phyloP scores from a whole-genome alignment of 164 flowering plant genomes.

The Macadamia tetraphylla region DNA sequence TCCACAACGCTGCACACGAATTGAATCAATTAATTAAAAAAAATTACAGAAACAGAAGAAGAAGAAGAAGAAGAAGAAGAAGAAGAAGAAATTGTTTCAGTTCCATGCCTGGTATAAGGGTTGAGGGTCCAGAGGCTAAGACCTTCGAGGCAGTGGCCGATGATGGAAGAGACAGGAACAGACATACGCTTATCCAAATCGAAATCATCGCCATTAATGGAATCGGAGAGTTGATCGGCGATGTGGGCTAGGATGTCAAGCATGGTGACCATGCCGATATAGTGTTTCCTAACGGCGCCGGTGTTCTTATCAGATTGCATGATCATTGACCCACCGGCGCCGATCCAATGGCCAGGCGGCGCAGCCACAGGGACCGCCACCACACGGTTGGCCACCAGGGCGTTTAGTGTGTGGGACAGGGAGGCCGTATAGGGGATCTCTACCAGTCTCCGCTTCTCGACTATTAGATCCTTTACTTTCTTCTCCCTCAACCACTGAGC shows the following conservation, averaged over 20 bases:
- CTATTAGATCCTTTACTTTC: constrained; percentile 18
- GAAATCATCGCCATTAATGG: constrained; percentile 5
- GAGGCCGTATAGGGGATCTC: constrained; percentile 32
- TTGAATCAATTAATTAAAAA: no score
- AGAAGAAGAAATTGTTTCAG: no score
- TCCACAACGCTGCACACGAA: background rate
- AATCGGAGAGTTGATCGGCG: constrained; percentile 28
- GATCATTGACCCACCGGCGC: constrained; percentile 93
- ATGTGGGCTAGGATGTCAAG: constrained; percentile 66
- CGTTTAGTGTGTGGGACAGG: constrained; percentile 23
- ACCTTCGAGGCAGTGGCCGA: constrained; percentile 75
- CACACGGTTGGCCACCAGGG: constrained; percentile 24
- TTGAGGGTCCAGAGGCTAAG: constrained; percentile 84
- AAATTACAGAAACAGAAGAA: no score
- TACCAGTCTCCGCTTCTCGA: constrained; percentile 22
- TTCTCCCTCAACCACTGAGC: constrained; percentile 7
- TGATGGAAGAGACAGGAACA: constrained; percentile 63
- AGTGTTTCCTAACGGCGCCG: constrained; percentile 68
- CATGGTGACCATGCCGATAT: constrained; percentile 93
- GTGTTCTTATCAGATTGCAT: constrained; percentile 76
- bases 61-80: no score
- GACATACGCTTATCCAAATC: constrained; percentile 55
- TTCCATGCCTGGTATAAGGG: constrained; percentile 54
- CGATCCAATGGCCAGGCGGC: constrained; percentile 94
- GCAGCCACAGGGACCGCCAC: constrained; percentile 70